Conservation (phyloP, 2,329 filamentous ascomycete genomes). For the Clonostachys solani region DNA sequence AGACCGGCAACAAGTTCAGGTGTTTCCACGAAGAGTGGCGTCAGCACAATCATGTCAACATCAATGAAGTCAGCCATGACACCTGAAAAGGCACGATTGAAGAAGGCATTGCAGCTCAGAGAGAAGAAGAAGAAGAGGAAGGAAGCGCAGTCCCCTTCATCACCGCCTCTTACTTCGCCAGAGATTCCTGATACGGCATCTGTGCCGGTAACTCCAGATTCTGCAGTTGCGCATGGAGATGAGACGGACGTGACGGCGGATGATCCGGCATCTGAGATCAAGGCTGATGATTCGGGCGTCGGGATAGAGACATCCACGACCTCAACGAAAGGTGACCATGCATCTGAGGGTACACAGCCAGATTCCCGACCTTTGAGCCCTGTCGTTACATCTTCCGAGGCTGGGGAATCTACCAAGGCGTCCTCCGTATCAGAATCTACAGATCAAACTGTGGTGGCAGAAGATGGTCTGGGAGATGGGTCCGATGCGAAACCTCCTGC, state of each 20-base stretch:
- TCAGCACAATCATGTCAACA: slow-evolving; percentile 11
- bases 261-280: slow-evolving; percentile 31
- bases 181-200: background rate
- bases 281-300: slow-evolving; percentile 48
- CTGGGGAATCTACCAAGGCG: slow-evolving; percentile 56
- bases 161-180: background rate
- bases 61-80: slow-evolving; percentile 57
- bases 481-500: too few species aligned
- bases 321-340: slow-evolving; percentile 37
- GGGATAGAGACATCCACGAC: slow-evolving; percentile 38
- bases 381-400: slow-evolving; percentile 45
- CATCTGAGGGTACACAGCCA: slow-evolving; percentile 40
- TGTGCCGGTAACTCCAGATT: too few species aligned
- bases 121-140: slow-evolving; percentile 65
- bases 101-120: slow-evolving; percentile 89
- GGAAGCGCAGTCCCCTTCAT: slow-evolving; percentile 4
- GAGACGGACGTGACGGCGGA: slow-evolving; percentile 15
- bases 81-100: slow-evolving; percentile 84
- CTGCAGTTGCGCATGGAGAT: background rate
- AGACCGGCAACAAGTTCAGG: slow-evolving; percentile 41
- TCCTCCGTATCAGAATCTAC: slow-evolving; percentile 62
- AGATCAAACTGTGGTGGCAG: slow-evolving; percentile 48
- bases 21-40: slow-evolving; percentile 28
- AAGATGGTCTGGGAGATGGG: too few species aligned
- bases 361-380: slow-evolving; percentile 58